These are phyloP conservation scores for Populus tomentosa DNA, from an alignment of 441 rosid species.

Conservation along the genomic window DNA sequence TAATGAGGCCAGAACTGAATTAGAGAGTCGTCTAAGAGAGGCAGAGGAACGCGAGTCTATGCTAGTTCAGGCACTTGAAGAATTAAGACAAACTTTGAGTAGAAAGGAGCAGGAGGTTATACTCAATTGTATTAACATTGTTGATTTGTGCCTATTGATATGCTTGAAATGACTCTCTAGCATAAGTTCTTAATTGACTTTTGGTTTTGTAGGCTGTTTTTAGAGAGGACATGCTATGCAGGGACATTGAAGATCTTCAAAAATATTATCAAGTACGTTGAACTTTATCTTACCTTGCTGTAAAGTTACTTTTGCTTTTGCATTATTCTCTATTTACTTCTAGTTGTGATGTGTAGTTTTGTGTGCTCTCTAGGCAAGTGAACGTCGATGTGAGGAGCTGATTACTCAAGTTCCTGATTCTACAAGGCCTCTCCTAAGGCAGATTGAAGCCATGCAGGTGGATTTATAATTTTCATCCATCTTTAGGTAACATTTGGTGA, in stretches of 20 bases:
- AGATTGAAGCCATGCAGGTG: slow-evolving; percentile 99
- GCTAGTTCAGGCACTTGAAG: slow-evolving; percentile 94
- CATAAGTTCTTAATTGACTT: slow-evolving; percentile 17
- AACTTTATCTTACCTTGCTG: slow-evolving; percentile 10
- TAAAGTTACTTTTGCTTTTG: neutral
- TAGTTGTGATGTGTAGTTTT: slow-evolving; percentile 11
- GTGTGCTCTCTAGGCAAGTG: slow-evolving; percentile 62
- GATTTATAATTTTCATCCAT: slow-evolving; percentile 14
- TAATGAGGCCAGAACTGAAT: slow-evolving; percentile 84
- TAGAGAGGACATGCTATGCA: slow-evolving; percentile 71
- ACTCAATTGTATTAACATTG: slow-evolving; percentile 12
- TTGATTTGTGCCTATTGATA: slow-evolving; percentile 10
- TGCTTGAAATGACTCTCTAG: slow-evolving; percentile 3
- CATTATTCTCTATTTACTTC: slow-evolving; percentile 2
- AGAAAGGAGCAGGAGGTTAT: slow-evolving; percentile 94
- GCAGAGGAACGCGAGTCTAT: slow-evolving; percentile 90
- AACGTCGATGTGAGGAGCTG: slow-evolving; percentile 98
- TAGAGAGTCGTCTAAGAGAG: slow-evolving; percentile 82
- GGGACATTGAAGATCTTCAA: slow-evolving; percentile 89
- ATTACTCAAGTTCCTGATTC: slow-evolving; percentile 97
- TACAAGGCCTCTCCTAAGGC: slow-evolving; percentile 94
- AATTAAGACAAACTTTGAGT: slow-evolving; percentile 86
- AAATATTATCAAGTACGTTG: slow-evolving; percentile 80
- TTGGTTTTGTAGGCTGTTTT: slow-evolving; percentile 56
- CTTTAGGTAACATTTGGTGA: too few relatives aligned